phyloP scores from a whole-genome alignment of 345 rosid species.

The Orychophragmus violaceus region DNA sequence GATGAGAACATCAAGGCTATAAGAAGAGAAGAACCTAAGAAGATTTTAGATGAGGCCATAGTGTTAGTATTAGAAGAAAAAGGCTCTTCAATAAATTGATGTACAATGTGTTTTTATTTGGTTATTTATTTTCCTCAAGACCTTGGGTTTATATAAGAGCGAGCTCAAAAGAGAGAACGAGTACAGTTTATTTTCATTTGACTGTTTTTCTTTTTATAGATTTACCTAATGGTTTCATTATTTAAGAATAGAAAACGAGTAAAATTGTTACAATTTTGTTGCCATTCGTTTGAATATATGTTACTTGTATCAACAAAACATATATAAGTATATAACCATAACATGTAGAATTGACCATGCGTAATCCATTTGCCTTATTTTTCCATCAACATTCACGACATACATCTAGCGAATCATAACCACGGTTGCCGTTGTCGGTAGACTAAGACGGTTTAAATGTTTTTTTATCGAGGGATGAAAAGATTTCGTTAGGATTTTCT shows the following conservation, averaged over 20 bases:
- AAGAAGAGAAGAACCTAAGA: neutral
- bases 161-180: neutral
- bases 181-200: neutral
- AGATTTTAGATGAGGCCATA: slow-evolving; percentile 12
- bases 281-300: neutral
- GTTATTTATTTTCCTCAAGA: neutral
- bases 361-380: no score
- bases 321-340: neutral
- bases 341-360: neutral
- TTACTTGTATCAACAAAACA: slow-evolving; percentile 2
- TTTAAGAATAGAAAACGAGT: neutral
- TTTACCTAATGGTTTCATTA: neutral
- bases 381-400: neutral
- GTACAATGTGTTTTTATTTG: neutral
- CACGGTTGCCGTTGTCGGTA: no score
- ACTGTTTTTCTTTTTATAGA: neutral
- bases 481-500: no score
- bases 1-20: slow-evolving; percentile 6
- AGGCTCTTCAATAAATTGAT: neutral
- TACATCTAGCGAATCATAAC: neutral
- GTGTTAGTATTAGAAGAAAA: neutral
- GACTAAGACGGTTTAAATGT: no score
- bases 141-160: slow-evolving; percentile 8
- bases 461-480: no score
- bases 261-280: neutral